phyloP scores from a whole-genome alignment of 176 grass and related monocot species.

The Hordeum vulgare region MorexV3_pseudomolecules_assembly NC_058519.1:93326805-93327304 shows the following conservation, averaged over 20 bases:
- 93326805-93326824: conserved; percentile 44
- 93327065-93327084: conserved; percentile 35
- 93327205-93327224: conserved; percentile 40
- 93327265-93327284: conserved; percentile 40
- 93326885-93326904: conserved; percentile 27
- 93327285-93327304: conserved; percentile 34
- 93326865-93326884: conserved; percentile 30
- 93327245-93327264: conserved; percentile 49
- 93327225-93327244: conserved; percentile 38
- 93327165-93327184: conserved; percentile 20
- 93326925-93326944: conserved; percentile 55
- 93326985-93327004: conserved; percentile 24
- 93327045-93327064: conserved; percentile 47
- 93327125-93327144: conserved; percentile 64
- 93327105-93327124: conserved; percentile 23
- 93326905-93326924: conserved; percentile 54
- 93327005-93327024: conserved; percentile 37
- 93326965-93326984: conserved; percentile 41
- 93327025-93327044: conserved; percentile 45
- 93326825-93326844: conserved; percentile 50
- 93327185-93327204: conserved; percentile 48
- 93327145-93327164: conserved; percentile 42
- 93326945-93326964: conserved; percentile 44
- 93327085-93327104: conserved; percentile 32
- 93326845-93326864: conserved; percentile 24